phyloP scores from a whole-genome alignment of 192 early-diverging fungal genomes.

The Coemansia sp. region DNA sequence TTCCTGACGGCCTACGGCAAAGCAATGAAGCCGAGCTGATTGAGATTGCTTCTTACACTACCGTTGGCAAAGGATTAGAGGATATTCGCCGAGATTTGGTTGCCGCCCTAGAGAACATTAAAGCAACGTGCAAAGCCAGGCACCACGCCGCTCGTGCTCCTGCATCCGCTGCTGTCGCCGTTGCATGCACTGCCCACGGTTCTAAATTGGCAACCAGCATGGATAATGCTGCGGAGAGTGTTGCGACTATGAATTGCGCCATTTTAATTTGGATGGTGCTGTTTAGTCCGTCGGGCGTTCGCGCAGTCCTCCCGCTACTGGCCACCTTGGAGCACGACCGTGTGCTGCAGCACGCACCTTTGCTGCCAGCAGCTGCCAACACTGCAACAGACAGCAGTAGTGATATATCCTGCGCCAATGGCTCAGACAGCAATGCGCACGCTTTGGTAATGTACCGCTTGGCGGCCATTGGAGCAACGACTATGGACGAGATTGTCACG shows the following conservation, averaged over 20 bases:
- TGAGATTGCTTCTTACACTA: conserved; percentile 25
- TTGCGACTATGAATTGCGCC: background rate
- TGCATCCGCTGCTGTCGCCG: no score
- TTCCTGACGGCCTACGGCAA: conserved; percentile 22
- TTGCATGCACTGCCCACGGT: no score
- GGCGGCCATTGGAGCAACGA: conserved; percentile 38
- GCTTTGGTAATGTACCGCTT: conserved; percentile 3
- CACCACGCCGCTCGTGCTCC: background rate
- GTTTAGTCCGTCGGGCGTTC: conserved; percentile 47
- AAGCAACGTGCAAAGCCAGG: background rate
- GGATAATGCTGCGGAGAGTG: no score
- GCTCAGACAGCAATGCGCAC: no score
- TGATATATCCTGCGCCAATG: no score
- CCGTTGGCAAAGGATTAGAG: conserved; percentile 3
- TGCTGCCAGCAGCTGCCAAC: background rate
- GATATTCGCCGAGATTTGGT: conserved; percentile 7
- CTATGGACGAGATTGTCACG: conserved; percentile 16
- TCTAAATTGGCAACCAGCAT: no score
- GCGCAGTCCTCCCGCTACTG: conserved; percentile 26
- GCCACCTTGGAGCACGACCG: background rate
- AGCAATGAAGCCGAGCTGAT: conserved; percentile 24
- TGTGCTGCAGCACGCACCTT: background rate
- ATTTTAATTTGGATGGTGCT: conserved; percentile 32
- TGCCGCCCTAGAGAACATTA: conserved; percentile 6
- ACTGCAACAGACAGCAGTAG: background rate